A percentile compares a stretch with the other conserved stretches of the same genome.
phyloP scores from a whole-genome alignment of 2,329 filamentous ascomycete genomes.

The Phialocephala sp. region DNA sequence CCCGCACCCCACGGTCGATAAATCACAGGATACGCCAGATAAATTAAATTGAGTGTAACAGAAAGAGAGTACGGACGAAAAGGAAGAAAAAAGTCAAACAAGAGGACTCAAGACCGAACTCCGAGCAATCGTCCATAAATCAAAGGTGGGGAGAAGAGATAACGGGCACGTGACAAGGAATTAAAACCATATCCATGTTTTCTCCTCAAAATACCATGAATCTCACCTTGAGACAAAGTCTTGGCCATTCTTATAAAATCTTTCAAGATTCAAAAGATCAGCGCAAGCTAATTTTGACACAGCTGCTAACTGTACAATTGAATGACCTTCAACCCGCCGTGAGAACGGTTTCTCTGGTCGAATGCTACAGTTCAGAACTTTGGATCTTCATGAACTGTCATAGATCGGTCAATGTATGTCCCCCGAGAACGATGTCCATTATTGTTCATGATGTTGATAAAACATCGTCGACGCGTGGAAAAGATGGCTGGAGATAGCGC shows the following conservation, averaged over 20 bases:
- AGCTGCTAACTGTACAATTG: too few species aligned
- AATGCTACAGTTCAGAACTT: too few species aligned
- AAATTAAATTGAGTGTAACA: neutral
- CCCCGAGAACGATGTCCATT: neutral
- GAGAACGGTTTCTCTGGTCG: too few species aligned
- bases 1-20: neutral
- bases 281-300: too few species aligned
- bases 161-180: neutral
- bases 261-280: too few species aligned
- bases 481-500: neutral
- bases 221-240: too few species aligned
- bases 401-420: too few species aligned
- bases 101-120: neutral
- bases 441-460: neutral
- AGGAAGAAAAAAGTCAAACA: neutral
- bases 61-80: neutral
- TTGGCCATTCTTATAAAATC: too few species aligned
- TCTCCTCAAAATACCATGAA: neutral
- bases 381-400: too few species aligned
- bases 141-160: conserved; percentile 5
- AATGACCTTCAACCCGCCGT: too few species aligned
- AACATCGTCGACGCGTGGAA: neutral
- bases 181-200: neutral
- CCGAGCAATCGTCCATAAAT: neutral
- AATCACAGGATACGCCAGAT: neutral